phyloP scores from a whole-genome alignment of 2,329 filamentous ascomycete species.

The Zymoseptoria pseudotritici region DNA sequence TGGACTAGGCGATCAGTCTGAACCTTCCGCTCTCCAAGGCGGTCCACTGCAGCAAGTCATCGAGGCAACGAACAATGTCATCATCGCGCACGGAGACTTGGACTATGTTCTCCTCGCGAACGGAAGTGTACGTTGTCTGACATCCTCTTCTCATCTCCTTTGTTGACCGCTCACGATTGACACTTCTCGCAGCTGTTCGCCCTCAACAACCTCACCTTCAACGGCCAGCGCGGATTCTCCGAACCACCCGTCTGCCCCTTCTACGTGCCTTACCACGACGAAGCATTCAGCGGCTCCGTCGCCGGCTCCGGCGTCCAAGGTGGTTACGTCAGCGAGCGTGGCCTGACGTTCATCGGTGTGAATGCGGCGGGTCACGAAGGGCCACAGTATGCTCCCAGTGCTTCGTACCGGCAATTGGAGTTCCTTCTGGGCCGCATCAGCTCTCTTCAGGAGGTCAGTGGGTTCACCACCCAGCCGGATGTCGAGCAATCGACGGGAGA shows the following conservation, averaged over 20 bases:
- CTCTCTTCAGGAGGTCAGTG: slow-evolving; percentile 10
- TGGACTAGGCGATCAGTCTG: slow-evolving; percentile 29
- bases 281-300: slow-evolving; percentile 33
- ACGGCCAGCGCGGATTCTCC: slow-evolving; percentile 42
- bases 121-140: slow-evolving; percentile 32
- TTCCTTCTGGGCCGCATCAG: slow-evolving; percentile 35
- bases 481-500: slow-evolving; percentile 6
- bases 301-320: slow-evolving; percentile 38
- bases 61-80: slow-evolving; percentile 45
- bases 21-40: slow-evolving; percentile 16
- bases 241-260: slow-evolving; percentile 34
- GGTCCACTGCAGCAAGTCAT: slow-evolving; percentile 43
- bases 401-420: slow-evolving; percentile 37
- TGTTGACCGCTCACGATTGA: background rate
- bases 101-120: slow-evolving; percentile 46
- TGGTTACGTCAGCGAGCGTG: slow-evolving; percentile 36
- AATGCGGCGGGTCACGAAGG: slow-evolving; percentile 38
- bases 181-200: slow-evolving; percentile 32
- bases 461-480: slow-evolving; percentile 11
- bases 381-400: slow-evolving; percentile 38
- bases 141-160: background rate
- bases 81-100: slow-evolving; percentile 43
- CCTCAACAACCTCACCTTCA: slow-evolving; percentile 51
- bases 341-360: slow-evolving; percentile 40
- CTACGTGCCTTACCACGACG: slow-evolving; percentile 39